Conservation (phyloP, 371 early-diverging fungal genomes). For the Gilbertella persicaria region DNA sequence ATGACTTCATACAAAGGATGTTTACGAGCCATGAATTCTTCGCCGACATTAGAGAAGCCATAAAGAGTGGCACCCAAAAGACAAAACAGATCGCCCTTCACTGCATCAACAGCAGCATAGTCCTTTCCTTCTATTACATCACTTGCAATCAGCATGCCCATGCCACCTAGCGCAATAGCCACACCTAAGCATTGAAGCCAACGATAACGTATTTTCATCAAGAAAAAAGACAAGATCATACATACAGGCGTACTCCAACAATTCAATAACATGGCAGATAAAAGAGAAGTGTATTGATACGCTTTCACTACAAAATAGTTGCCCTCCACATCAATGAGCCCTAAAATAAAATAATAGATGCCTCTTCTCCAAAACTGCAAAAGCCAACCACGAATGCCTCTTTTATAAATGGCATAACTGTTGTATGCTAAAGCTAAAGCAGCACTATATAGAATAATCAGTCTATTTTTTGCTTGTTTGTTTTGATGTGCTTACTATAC, state of each 20-base stretch:
- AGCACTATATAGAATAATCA: slow-evolving; percentile 12
- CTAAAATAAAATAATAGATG: slow-evolving; percentile 56
- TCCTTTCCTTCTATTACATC: slow-evolving; percentile 58
- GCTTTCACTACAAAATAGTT: slow-evolving; percentile 79
- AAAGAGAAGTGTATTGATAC: slow-evolving; percentile 67
- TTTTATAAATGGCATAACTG: slow-evolving; percentile 54
- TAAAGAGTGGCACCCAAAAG: slow-evolving; percentile 71
- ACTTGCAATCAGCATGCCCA: slow-evolving; percentile 62
- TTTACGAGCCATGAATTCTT: slow-evolving; percentile 67
- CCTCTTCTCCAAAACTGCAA: slow-evolving; percentile 49
- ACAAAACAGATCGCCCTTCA: slow-evolving; percentile 70
- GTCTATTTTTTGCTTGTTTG: too few relatives aligned
- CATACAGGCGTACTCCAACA: slow-evolving; percentile 74
- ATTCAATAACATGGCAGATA: slow-evolving; percentile 73
- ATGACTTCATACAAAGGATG: slow-evolving; percentile 73
- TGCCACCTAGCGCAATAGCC: slow-evolving; percentile 62
- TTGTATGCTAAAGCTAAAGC: slow-evolving; percentile 66
- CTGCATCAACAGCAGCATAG: slow-evolving; percentile 43
- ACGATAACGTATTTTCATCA: slow-evolving; percentile 59
- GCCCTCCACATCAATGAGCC: slow-evolving; percentile 72
- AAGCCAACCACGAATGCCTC: slow-evolving; percentile 49
- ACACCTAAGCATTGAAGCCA: slow-evolving; percentile 67
- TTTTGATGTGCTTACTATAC: slow-evolving; percentile 43
- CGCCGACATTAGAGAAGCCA: slow-evolving; percentile 66
- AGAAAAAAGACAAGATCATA: slow-evolving; percentile 58